Conservation (phyloP, 176 grass and related monocot species). For the Secale cereale region DNA sequence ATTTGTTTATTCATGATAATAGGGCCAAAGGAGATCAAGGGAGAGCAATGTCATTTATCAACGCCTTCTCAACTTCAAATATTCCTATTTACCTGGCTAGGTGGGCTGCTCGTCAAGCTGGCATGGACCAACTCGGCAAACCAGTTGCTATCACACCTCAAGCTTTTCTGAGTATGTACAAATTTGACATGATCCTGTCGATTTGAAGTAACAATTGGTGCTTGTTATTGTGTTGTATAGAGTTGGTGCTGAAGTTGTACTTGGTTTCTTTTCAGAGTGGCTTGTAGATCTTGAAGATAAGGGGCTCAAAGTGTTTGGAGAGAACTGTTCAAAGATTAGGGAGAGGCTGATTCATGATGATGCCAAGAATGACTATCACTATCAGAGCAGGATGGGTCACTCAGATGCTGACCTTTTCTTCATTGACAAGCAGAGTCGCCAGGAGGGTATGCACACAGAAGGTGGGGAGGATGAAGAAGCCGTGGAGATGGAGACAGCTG, state of each 20-base stretch:
- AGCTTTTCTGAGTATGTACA: conserved; percentile 81
- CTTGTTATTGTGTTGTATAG: neutral
- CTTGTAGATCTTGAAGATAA: conserved; percentile 69
- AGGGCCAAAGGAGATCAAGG: conserved; percentile 84
- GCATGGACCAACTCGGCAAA: conserved; percentile 47
- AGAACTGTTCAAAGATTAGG: conserved; percentile 51
- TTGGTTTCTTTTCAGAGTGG: conserved; percentile 73
- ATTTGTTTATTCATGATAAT: conserved; percentile 46
- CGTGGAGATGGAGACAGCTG: conserved; percentile 52
- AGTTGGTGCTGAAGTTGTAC: conserved; percentile 16
- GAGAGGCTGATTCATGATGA: conserved; percentile 54
- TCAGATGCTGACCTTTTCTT: conserved; percentile 72
- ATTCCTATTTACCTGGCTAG: conserved; percentile 64
- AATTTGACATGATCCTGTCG: conserved; percentile 4
- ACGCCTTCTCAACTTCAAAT: conserved; percentile 74
- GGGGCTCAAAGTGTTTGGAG: conserved; percentile 70
- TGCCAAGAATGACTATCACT: conserved; percentile 35
- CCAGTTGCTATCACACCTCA: conserved; percentile 70
- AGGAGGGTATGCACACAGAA: conserved; percentile 34
- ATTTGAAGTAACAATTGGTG: conserved; percentile 1
- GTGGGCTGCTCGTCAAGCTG: conserved; percentile 55
- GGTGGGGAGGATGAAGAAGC: conserved; percentile 34
- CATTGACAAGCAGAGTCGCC: conserved; percentile 58
- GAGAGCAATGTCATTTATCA: conserved; percentile 72
- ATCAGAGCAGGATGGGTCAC: conserved; percentile 36